A percentile compares a stretch with the other conserved stretches of the same genome.
Evolutionary conservation across 495 filamentous ascomycete genomes (phyloP).

Genomic region (Neohortaea acidophila): DNA sequence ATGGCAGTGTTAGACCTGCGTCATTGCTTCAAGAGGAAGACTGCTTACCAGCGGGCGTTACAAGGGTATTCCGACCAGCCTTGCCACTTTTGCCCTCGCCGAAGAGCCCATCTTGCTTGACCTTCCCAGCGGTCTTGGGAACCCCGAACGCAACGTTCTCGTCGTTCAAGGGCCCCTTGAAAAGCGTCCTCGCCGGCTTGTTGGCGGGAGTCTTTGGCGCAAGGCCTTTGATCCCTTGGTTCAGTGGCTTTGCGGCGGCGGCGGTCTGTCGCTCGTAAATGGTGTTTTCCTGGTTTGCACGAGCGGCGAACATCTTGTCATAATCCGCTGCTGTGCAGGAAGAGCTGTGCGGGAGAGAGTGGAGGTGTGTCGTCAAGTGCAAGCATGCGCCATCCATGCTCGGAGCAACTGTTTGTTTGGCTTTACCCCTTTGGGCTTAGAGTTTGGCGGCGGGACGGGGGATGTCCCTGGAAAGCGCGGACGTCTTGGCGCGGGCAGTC

Average conservation of each 20-base stretch:
- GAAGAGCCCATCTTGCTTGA: slow-evolving; percentile 37
- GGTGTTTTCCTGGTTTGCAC: slow-evolving; percentile 76
- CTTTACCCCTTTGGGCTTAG: too few species aligned
- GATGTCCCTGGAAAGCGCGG: too few species aligned
- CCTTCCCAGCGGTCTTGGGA: slow-evolving; percentile 46
- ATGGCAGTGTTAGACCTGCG: too few species aligned
- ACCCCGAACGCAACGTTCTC: slow-evolving; percentile 58
- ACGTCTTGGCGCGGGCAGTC: too few species aligned
- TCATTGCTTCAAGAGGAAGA: too few species aligned
- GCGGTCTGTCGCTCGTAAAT: slow-evolving; percentile 58
- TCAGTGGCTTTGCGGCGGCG: slow-evolving; percentile 64
- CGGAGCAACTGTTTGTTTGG: too few species aligned
- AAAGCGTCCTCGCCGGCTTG: slow-evolving; percentile 66
- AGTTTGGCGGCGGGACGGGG: too few species aligned
- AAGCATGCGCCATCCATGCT: too few species aligned
- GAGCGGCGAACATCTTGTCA: slow-evolving; percentile 55
- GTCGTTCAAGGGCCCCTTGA: slow-evolving; percentile 71
- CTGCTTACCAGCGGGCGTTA: slow-evolving; percentile 70
- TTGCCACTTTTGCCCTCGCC: slow-evolving; percentile 30
- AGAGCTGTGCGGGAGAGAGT: too few species aligned
- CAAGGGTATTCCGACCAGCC: slow-evolving; percentile 45
- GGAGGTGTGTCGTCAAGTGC: too few species aligned
- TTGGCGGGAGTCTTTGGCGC: slow-evolving; percentile 66
- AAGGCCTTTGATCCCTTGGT: slow-evolving; percentile 45
- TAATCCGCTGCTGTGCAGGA: too few species aligned